Conservation (phyloP, 306 rosid genomes). For the Argentina anserina region DNA sequence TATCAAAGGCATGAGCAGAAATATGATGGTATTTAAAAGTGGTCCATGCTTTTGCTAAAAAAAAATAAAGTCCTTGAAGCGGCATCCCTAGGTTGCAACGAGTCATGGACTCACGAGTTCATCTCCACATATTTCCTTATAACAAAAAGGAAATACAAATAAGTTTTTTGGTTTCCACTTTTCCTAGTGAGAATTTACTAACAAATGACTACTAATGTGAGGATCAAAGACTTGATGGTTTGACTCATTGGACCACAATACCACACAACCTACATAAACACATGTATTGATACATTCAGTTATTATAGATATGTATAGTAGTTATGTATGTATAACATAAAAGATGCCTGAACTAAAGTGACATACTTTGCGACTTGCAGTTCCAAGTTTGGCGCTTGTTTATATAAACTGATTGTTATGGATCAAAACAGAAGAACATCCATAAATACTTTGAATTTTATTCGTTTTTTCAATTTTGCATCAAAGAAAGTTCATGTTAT, state of each 20-base stretch:
- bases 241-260: background rate
- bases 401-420: background rate
- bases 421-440: background rate
- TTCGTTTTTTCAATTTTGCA: background rate
- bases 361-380: background rate
- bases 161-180: background rate
- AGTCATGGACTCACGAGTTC: conserved; percentile 1
- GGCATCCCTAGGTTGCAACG: background rate
- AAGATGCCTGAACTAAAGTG: background rate
- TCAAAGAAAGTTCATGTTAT: background rate
- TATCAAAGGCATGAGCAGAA: background rate
- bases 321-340: background rate
- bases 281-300: background rate
- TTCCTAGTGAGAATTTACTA: background rate
- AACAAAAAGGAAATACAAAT: background rate
- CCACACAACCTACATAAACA: background rate
- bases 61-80: background rate
- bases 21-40: background rate
- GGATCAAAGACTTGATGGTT: background rate
- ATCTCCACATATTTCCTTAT: background rate
- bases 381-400: background rate
- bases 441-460: background rate
- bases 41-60: background rate
- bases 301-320: background rate
- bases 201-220: background rate